Evolutionary conservation across 345 rosid genomes (phyloP).

Genomic region (Eucalyptus microcorys): DNA sequence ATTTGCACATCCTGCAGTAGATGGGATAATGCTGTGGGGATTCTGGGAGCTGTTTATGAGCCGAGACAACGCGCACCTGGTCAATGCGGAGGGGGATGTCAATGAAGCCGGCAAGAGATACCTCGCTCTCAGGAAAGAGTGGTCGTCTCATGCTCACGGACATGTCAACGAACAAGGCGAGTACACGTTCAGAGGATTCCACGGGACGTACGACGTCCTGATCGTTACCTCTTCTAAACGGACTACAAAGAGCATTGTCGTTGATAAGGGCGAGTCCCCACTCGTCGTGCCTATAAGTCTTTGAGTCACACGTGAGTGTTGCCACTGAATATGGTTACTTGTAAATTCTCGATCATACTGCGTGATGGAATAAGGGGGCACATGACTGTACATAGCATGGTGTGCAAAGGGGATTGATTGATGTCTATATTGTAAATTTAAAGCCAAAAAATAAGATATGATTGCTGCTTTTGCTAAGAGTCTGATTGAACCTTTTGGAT

Average conservation of each 20-base stretch:
- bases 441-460: background rate
- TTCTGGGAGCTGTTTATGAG: slow-evolving; percentile 97
- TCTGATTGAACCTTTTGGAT: background rate
- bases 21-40: slow-evolving; percentile 96
- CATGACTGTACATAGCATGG: background rate
- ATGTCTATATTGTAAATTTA: background rate
- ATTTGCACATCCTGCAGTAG: slow-evolving; percentile 81
- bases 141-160: slow-evolving; percentile 52
- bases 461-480: background rate
- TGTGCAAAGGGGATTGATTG: background rate
- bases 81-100: slow-evolving; percentile 79
- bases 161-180: slow-evolving; percentile 43
- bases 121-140: slow-evolving; percentile 62
- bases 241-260: slow-evolving; percentile 36
- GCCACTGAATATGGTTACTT: background rate
- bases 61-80: slow-evolving; percentile 66
- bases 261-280: slow-evolving; percentile 53
- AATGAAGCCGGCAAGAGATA: slow-evolving; percentile 77
- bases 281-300: slow-evolving; percentile 35
- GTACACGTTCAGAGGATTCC: slow-evolving; percentile 70
- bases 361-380: background rate
- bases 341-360: background rate
- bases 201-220: slow-evolving; percentile 55
- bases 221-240: slow-evolving; percentile 18
- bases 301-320: background rate